Base-by-base conservation (phyloP, 176 grass and related monocot genomes). In the Oryza glaberrima region DNA sequence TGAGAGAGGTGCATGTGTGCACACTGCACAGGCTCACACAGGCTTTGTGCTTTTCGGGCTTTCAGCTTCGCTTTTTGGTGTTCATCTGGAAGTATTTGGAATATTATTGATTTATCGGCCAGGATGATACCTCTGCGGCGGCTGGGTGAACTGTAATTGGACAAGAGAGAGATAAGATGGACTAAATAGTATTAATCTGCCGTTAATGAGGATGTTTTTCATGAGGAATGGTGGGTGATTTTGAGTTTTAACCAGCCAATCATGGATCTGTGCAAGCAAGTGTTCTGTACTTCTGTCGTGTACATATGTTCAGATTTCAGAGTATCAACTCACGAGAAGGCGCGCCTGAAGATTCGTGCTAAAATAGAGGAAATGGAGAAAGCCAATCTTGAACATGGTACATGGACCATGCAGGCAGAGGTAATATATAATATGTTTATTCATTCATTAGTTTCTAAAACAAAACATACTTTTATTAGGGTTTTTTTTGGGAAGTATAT, bases 331-430 rank as follows among this genome's bases (percentile, higher is more conserved):
- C 89, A 98, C 65, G 89, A 98, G 79, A 95, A 94, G 69, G 96
- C 92, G 56, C 76, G 56, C 43, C 70, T 84, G 40, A 90, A 90
- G 86, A 83, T 94, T 81, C 78, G 12, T 63, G 72, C 85, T 78
- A 84, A 92, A 87, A 95, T 98, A 95, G 93, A 98, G 47, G 69
- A 94, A 82, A 92, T 98, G 93, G 96, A 98, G 89, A 98, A 93
- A 95, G 81, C 89, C 81, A 92, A 69, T 51, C 92, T 98, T 77
- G 88, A 95, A 81, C 91, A 93, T 70, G 85, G 84, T 76, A 63
- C 81, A 4, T 98, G 96, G 96, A 92, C 83, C 38, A 98, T 98
- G 96, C 83, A 81, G 72, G 96, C 93, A 84, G 95, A 98, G 91
- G 95, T 98, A 83, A 68, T 30, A 14, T 9, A 52, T 45, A 51